Percentiles rank a stretch among this genome's conserved stretches.
Conservation (phyloP, 75 land plant species). For the Pinus albicaulis region DNA sequence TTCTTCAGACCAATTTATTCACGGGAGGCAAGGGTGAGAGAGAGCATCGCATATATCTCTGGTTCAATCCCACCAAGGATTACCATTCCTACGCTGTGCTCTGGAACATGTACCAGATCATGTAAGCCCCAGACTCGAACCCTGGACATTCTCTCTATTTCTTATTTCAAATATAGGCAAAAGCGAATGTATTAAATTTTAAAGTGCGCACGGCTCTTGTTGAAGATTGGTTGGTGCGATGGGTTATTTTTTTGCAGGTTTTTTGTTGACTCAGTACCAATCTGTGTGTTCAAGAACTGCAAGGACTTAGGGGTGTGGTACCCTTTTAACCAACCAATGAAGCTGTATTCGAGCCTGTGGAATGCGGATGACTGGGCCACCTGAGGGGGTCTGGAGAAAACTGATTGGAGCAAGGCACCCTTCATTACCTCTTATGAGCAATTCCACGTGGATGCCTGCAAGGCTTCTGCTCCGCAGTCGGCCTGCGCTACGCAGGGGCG, state of each 20-base stretch:
- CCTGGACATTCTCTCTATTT: too few species aligned
- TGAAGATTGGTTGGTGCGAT: too few species aligned
- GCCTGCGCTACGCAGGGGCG: slow-evolving; percentile 25
- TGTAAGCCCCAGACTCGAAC: slow-evolving; percentile 9
- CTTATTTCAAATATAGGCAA: too few species aligned
- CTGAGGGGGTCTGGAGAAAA: slow-evolving; percentile 46
- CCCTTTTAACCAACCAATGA: slow-evolving; percentile 49
- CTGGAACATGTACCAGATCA: slow-evolving; percentile 27
- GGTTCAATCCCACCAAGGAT: slow-evolving; percentile 18
- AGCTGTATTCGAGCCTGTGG: slow-evolving; percentile 54
- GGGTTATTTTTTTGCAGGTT: slow-evolving; percentile 19
- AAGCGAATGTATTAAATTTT: too few species aligned
- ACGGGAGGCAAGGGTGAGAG: slow-evolving; percentile 28
- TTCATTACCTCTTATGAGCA: slow-evolving; percentile 32
- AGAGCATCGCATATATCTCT: slow-evolving; percentile 28
- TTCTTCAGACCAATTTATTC: slow-evolving; percentile 26
- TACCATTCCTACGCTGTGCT: slow-evolving; percentile 27
- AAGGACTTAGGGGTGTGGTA: slow-evolving; percentile 35
- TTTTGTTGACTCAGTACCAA: slow-evolving; percentile 45
- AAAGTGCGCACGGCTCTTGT: too few species aligned
- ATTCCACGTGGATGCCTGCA: slow-evolving; percentile 50
- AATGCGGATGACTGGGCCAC: slow-evolving; percentile 67
- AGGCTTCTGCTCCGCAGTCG: slow-evolving; percentile 13
- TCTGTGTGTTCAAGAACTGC: slow-evolving; percentile 53
- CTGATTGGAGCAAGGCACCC: slow-evolving; percentile 43